These are phyloP conservation scores for Botrytis hyacinthi DNA, from an alignment of 2,329 filamentous ascomycete genomes.

Conservation along the genomic window DNA sequence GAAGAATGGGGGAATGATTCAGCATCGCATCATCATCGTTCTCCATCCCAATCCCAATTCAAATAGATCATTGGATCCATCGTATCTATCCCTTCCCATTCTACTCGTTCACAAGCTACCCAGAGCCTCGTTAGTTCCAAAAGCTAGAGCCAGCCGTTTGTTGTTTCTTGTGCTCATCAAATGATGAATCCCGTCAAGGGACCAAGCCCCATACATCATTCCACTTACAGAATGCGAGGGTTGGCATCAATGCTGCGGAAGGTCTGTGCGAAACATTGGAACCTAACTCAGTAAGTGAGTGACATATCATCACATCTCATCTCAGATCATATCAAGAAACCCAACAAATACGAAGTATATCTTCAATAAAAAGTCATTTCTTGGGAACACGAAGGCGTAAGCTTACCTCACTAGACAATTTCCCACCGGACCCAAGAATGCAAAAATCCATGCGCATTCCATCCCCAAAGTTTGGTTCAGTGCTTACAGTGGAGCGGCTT, in stretches of 20 bases:
- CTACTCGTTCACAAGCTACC: not conserved
- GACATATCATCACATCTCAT: not conserved
- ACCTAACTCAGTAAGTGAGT: not conserved
- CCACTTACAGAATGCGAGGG: not conserved
- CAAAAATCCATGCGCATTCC: not conserved
- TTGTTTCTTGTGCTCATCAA: not conserved
- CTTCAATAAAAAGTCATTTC: not conserved
- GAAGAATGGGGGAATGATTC: not conserved
- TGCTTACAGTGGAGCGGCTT: not conserved
- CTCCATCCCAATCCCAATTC: not conserved
- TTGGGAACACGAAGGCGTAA: not conserved
- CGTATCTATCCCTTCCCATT: not conserved
- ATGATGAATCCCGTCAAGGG: not conserved
- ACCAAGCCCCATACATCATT: not conserved
- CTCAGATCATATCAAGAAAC: not conserved
- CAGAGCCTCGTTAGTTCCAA: not conserved
- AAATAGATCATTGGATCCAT: not conserved
- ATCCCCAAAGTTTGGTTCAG: slow-evolving; percentile 6
- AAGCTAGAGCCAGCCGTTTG: slow-evolving; percentile 8
- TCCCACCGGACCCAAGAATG: not conserved
- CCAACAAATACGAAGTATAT: not conserved
- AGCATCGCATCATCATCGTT: not conserved
- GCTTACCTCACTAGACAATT: not conserved
- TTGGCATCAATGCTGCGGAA: not conserved
- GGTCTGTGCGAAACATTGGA: not conserved